Evolutionary conservation across 1,284 basidiomycete species (phyloP).

Genomic region (Naganishia sp.): DNA sequence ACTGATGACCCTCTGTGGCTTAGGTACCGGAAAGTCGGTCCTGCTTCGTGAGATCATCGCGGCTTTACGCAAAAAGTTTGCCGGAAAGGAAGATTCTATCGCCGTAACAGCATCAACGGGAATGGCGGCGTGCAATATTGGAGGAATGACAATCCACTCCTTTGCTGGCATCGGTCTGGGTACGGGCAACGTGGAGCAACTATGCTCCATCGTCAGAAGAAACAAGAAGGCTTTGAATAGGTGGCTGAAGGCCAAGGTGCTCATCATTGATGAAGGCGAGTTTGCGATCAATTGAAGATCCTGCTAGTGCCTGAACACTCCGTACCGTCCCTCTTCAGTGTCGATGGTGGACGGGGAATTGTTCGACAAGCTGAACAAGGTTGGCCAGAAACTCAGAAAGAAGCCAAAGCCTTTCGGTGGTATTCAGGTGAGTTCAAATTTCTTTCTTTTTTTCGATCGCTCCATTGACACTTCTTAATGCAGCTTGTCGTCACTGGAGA

Average conservation of each 20-base stretch:
- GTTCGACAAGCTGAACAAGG: conserved; percentile 55
- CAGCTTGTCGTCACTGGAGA: conserved; percentile 92
- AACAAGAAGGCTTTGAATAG: conserved; percentile 68
- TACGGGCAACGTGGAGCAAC: conserved; percentile 64
- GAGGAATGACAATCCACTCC: conserved; percentile 88
- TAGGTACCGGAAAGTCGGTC: conserved; percentile 93
- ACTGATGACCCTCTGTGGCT: neutral
- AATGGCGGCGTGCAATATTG: conserved; percentile 92
- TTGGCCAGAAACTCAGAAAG: conserved; percentile 59
- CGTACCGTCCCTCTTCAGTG: conserved; percentile 58
- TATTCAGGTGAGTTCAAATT: conserved; percentile 66
- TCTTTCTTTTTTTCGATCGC: neutral
- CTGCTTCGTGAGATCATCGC: conserved; percentile 85
- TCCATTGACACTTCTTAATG: conserved; percentile 9
- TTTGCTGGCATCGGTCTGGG: conserved; percentile 88
- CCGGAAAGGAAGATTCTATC: conserved; percentile 61
- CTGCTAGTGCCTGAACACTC: too few relatives aligned
- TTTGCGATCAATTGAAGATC: conserved; percentile 31
- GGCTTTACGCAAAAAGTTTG: conserved; percentile 59
- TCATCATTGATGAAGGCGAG: conserved; percentile 91
- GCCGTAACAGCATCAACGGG: conserved; percentile 87
- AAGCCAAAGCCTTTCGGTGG: conserved; percentile 80
- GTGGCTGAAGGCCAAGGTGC: conserved; percentile 74
- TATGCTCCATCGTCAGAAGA: conserved; percentile 69
- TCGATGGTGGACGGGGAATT: conserved; percentile 96